These are phyloP conservation scores for Mycena belliarum DNA, from an alignment of 768 basidiomycete species.

Conservation along the genomic window DNA sequence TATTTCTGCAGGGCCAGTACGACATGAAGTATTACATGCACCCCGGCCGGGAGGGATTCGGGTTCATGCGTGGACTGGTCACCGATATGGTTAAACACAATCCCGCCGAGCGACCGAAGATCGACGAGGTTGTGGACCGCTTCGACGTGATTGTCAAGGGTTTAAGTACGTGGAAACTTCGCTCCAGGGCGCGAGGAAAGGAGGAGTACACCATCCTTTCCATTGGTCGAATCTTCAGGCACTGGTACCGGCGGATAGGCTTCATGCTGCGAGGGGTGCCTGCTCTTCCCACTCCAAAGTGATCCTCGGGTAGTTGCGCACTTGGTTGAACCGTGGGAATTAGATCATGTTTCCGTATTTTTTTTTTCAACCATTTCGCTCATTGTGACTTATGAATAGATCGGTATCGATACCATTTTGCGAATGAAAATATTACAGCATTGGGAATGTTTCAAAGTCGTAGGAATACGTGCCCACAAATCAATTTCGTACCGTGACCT, in stretches of 20 bases:
- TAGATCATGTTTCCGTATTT: too few relatives aligned
- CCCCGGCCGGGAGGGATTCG: neutral
- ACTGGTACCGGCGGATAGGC: neutral
- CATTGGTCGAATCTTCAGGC: neutral
- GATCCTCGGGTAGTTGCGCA: too few relatives aligned
- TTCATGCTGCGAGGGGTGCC: neutral
- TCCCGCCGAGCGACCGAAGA: constrained; percentile 36
- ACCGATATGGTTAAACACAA: constrained; percentile 25
- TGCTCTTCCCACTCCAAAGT: too few relatives aligned
- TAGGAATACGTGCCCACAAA: too few relatives aligned
- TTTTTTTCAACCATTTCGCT: too few relatives aligned
- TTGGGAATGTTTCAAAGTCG: too few relatives aligned
- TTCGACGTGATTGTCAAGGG: constrained; percentile 31
- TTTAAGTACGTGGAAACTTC: constrained; percentile 2
- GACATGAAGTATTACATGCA: neutral
- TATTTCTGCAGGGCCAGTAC: neutral
- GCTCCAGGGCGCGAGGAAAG: neutral
- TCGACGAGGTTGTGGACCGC: constrained; percentile 34
- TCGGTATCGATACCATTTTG: constrained; percentile 15
- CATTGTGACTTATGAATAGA: too few relatives aligned
- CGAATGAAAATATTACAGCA: too few relatives aligned
- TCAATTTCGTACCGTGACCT: too few relatives aligned
- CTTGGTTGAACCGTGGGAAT: too few relatives aligned
- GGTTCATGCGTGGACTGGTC: neutral
- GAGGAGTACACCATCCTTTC: neutral